These are phyloP conservation scores for Ceratopteris richardii DNA, from an alignment of 75 land plant genomes.

Conservation along the genomic window DNA sequence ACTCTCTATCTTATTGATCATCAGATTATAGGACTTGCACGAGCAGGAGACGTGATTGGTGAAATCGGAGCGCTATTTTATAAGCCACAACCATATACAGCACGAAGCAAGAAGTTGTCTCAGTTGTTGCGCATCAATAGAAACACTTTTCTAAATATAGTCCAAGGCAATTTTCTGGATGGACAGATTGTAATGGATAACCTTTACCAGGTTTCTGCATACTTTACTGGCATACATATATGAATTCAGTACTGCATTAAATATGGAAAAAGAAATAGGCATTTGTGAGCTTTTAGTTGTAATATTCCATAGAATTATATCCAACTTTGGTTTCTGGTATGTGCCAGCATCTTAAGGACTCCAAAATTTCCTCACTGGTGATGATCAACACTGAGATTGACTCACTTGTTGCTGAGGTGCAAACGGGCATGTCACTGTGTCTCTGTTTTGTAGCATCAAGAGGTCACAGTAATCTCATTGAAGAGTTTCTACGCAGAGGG, in stretches of 20 bases:
- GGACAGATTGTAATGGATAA: slow-evolving; percentile 60
- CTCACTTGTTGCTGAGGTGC: slow-evolving; percentile 15
- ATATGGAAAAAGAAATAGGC: too few species aligned
- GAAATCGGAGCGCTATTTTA: slow-evolving; percentile 67
- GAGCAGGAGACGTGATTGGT: slow-evolving; percentile 48
- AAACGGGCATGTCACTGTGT: slow-evolving; percentile 31
- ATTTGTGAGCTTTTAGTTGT: too few species aligned
- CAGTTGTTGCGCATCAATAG: slow-evolving; percentile 58
- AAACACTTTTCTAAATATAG: slow-evolving; percentile 34
- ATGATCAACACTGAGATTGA: background rate
- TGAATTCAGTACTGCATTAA: too few species aligned
- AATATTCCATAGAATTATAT: too few species aligned
- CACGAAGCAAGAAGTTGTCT: slow-evolving; percentile 43
- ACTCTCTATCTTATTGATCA: too few species aligned
- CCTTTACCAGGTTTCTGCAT: slow-evolving; percentile 40
- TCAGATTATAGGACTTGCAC: slow-evolving; percentile 33
- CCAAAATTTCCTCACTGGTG: background rate
- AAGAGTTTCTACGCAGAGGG: slow-evolving; percentile 49
- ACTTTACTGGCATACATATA: too few species aligned
- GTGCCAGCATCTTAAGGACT: background rate
- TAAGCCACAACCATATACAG: slow-evolving; percentile 59
- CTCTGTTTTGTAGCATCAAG: slow-evolving; percentile 43
- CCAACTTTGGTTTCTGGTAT: background rate
- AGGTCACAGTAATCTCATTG: slow-evolving; percentile 53
- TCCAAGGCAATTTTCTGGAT: slow-evolving; percentile 46